Conservation (phyloP, 2,329 filamentous ascomycete genomes). For the Rosellinia necatrix region DNA sequence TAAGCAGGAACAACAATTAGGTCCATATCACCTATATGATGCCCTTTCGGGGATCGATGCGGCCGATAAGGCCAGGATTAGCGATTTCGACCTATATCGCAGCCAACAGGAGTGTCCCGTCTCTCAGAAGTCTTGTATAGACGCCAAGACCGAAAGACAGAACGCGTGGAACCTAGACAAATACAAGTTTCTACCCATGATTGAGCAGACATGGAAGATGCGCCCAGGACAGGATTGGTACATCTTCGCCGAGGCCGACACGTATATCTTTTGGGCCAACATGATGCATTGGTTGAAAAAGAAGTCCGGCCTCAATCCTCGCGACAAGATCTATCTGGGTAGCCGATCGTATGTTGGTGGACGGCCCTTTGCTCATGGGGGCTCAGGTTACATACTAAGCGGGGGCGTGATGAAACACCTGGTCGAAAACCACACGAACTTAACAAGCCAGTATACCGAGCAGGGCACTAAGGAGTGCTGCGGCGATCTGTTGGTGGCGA, state of each 20-base stretch:
- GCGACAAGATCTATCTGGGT: slow-evolving; percentile 54
- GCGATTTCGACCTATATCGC: slow-evolving; percentile 52
- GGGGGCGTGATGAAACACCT: slow-evolving; percentile 56
- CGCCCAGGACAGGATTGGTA: slow-evolving; percentile 61
- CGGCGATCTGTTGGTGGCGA: slow-evolving; percentile 57
- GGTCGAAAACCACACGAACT: slow-evolving; percentile 47
- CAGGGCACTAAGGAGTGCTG: slow-evolving; percentile 52
- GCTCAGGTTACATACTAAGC: slow-evolving; percentile 61
- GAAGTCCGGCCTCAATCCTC: slow-evolving; percentile 46
- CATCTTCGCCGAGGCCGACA: slow-evolving; percentile 63
- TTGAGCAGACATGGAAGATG: slow-evolving; percentile 59
- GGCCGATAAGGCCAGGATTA: slow-evolving; percentile 44
- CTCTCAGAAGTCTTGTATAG: slow-evolving; percentile 51
- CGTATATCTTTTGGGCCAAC: slow-evolving; percentile 61
- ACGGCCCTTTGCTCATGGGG: slow-evolving; percentile 59
- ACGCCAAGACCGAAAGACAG: slow-evolving; percentile 39
- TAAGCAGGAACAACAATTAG: slow-evolving; percentile 53
- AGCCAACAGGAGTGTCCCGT: slow-evolving; percentile 52
- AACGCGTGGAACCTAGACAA: slow-evolving; percentile 61
- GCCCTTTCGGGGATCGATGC: slow-evolving; percentile 44
- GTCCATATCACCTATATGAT: slow-evolving; percentile 48
- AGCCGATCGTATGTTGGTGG: slow-evolving; percentile 53
- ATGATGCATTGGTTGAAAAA: slow-evolving; percentile 54
- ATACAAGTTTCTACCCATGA: slow-evolving; percentile 65
- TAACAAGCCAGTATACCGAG: slow-evolving; percentile 53